These are phyloP conservation scores for Podaxis rugospora DNA, from an alignment of 768 basidiomycete species.

Conservation along the genomic window DNA sequence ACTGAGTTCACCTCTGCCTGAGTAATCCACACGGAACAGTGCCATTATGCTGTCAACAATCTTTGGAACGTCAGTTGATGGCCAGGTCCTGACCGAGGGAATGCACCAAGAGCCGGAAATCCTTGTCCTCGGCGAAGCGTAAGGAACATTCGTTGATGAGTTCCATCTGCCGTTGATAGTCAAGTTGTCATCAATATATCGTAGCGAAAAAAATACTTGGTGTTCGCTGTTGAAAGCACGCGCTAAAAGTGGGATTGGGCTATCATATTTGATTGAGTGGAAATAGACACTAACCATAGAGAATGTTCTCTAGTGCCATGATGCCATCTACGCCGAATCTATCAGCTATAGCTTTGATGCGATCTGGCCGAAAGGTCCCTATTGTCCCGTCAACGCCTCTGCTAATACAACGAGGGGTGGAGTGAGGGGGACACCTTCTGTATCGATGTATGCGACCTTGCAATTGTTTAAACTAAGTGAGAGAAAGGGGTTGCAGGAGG, in stretches of 20 bases:
- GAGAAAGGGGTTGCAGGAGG: neutral
- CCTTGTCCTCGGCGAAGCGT: slow-evolving; percentile 87
- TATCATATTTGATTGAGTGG: neutral
- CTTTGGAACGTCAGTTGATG: slow-evolving; percentile 32
- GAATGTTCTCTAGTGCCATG: slow-evolving; percentile 83
- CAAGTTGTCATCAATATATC: neutral
- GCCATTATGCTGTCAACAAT: slow-evolving; percentile 98
- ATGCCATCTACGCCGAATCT: slow-evolving; percentile 90
- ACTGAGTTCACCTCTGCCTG: slow-evolving; percentile 89
- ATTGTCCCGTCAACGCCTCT: slow-evolving; percentile 8
- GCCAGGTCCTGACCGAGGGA: neutral
- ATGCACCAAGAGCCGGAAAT: slow-evolving; percentile 65
- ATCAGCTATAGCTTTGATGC: slow-evolving; percentile 87
- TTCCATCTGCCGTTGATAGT: slow-evolving; percentile 61
- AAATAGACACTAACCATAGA: slow-evolving; percentile 58
- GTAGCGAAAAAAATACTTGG: slow-evolving; percentile 45
- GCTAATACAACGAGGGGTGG: neutral
- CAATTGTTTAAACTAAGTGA: neutral
- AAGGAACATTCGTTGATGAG: slow-evolving; percentile 85
- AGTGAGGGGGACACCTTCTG: slow-evolving; percentile 53
- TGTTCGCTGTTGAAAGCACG: slow-evolving; percentile 92
- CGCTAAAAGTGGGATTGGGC: slow-evolving; percentile 38
- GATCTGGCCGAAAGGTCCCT: slow-evolving; percentile 95
- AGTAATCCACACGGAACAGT: slow-evolving; percentile 89
- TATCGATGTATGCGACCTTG: slow-evolving; percentile 90